Evolutionary conservation across 345 rosid genomes (phyloP).

Genomic region (Carallia brachiata): DNA sequence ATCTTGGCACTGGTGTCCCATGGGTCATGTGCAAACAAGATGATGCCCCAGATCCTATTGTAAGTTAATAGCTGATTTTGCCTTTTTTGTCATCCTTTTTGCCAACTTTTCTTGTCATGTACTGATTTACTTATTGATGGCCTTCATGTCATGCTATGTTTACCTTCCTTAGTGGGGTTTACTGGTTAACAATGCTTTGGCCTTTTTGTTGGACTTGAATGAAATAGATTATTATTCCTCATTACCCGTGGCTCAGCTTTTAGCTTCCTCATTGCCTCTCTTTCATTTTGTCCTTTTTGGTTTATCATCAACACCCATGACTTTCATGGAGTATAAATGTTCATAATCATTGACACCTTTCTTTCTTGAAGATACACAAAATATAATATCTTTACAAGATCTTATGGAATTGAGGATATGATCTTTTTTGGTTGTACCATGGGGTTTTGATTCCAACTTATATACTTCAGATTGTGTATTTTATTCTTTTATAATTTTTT

Average conservation of each 20-base stretch:
- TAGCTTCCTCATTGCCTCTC: constrained; percentile 21
- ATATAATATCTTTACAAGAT: constrained; percentile 6
- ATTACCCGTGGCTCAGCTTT: constrained; percentile 41
- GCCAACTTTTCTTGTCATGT: neutral
- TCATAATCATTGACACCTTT: constrained; percentile 2
- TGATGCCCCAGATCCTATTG: constrained; percentile 96
- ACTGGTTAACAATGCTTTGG: constrained; percentile 10
- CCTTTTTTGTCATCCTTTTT: neutral
- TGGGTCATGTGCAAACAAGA: constrained; percentile 99
- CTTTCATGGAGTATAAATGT: constrained; percentile 4
- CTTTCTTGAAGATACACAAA: constrained; percentile 12
- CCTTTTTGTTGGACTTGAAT: constrained; percentile 20
- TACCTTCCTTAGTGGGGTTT: constrained; percentile 30
- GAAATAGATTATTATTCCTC: constrained; percentile 34
- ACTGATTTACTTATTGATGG: constrained; percentile 10
- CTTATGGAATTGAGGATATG: neutral
- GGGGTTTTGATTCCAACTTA: neutral
- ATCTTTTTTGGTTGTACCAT: neutral
- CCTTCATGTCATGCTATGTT: constrained; percentile 32
- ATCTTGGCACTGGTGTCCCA: constrained; percentile 93
- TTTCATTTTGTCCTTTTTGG: neutral
- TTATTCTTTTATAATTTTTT: neutral
- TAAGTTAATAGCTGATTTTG: constrained; percentile 32
- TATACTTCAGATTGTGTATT: neutral
- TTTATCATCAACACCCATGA: neutral